Percentiles rank a stretch among this genome's conserved stretches.
These are phyloP conservation scores for Ustilago cynodontis DNA, from an alignment of 1,284 basidiomycete species.

Conservation along the genomic window DNA sequence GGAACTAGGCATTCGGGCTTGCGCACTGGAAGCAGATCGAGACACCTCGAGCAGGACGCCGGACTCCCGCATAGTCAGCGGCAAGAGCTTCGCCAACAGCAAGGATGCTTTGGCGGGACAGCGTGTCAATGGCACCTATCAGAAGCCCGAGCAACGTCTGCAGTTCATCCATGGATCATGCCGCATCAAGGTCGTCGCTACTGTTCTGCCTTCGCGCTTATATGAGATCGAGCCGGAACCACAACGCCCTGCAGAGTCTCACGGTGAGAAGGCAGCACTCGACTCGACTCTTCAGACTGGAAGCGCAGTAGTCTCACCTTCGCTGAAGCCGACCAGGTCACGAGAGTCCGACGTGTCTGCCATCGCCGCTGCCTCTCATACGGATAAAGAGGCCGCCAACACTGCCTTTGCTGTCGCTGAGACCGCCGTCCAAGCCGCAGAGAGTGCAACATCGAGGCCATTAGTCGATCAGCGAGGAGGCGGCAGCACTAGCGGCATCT, in stretches of 20 bases:
- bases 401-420: conserved; percentile 59
- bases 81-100: conserved; percentile 14
- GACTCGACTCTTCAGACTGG: background rate
- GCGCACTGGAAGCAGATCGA: conserved; percentile 42
- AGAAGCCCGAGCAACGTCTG: conserved; percentile 35
- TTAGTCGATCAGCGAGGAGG: conserved; percentile 35
- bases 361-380: conserved; percentile 50
- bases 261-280: background rate
- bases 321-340: conserved; percentile 17
- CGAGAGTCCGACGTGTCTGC: conserved; percentile 52
- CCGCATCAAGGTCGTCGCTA: conserved; percentile 48
- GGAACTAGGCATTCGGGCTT: conserved; percentile 54
- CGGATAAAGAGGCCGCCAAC: conserved; percentile 51
- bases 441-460: conserved; percentile 31
- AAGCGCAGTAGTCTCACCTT: conserved; percentile 15
- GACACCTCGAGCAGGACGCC: conserved; percentile 16
- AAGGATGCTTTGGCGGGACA: conserved; percentile 7
- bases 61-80: conserved; percentile 34
- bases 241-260: conserved; percentile 6
- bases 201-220: conserved; percentile 33
- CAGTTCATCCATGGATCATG: conserved; percentile 56
- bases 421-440: conserved; percentile 52
- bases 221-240: conserved; percentile 15
- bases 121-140: conserved; percentile 27
- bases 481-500: conserved; percentile 45